Base-by-base conservation (phyloP, 495 filamentous ascomycete genomes). In the Lasiosphaeria hispida region DNA sequence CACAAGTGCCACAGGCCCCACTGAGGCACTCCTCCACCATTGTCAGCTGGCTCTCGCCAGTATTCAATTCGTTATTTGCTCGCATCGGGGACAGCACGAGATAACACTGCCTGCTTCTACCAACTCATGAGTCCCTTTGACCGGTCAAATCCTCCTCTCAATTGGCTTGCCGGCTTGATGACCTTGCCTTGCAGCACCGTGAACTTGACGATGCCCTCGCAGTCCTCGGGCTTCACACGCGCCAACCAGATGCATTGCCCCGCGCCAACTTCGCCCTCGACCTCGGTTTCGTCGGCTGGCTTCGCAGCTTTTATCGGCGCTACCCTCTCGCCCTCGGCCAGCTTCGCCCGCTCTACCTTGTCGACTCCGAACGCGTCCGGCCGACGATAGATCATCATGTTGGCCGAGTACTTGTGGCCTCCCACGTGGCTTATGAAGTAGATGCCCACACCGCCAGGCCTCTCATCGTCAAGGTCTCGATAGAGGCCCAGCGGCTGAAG, bases 361-460 rank as follows among this genome's bases (percentile, higher is more conserved):
- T 82, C 79, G 40, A 80, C 70, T 63, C 85, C 81, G 75, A 71
- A 85, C 48, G 72, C 85, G 69, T 87, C 80, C 14, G 77, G 77
- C 34, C 86, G 77, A 7, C 94, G 80, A 67, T 98, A 97, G 0
- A 98, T 76, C 72, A 98, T 87, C 63, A 96, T 81, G 64, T 98
- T 98, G 1, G 93, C 94, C 7, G 84, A 83, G 69, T 91, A 97
- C 73, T 96, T 95, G 68, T 98, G 94, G 0, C 94, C 94, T 10
- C 94, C 94, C 0, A 97, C 91, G 68, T 98, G 94, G 61, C 85
- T 92, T 63, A 97, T 91, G 68, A 97, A 98, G 65, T 97, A 93
- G 50, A 98, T 88, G 1, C 90, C 92, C 3, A 95, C 92, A 1
- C 95, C 94, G 13, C 92, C 93, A 0, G 91, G 87, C 40, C 94